Percentiles rank a stretch among this genome's conserved stretches.
These are phyloP conservation scores for Lepiota brunneoincarnata DNA, from an alignment of 768 basidiomycete genomes.

Conservation along the genomic window DNA sequence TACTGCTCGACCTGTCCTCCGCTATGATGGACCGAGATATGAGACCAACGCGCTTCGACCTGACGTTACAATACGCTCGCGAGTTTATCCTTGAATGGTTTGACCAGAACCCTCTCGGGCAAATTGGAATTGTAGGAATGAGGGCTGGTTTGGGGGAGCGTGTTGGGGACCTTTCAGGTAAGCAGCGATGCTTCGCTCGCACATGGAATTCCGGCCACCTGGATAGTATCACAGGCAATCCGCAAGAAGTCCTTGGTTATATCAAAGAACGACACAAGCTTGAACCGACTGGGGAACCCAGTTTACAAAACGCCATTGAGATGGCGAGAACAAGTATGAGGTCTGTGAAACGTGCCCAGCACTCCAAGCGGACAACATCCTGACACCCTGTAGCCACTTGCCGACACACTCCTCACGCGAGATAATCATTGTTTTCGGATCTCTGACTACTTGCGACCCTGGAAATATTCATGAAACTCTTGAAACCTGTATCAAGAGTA, in stretches of 20 bases:
- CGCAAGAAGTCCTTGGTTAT: constrained; percentile 89
- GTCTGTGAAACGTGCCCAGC: constrained; percentile 36
- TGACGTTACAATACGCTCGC: constrained; percentile 85
- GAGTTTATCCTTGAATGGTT: constrained; percentile 97
- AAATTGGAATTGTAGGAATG: constrained; percentile 94
- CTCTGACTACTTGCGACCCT: constrained; percentile 94
- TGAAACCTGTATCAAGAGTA: constrained; percentile 77
- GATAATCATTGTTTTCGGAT: constrained; percentile 91
- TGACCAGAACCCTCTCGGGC: constrained; percentile 97
- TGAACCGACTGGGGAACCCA: constrained; percentile 90
- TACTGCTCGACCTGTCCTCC: constrained; percentile 87
- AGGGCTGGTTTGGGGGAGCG: constrained; percentile 88
- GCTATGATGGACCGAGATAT: constrained; percentile 97
- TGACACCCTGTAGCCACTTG: constrained; percentile 65
- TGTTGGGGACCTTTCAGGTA: constrained; percentile 90
- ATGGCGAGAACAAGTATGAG: constrained; percentile 94
- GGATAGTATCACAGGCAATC: constrained; percentile 43
- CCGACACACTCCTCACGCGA: constrained; percentile 97
- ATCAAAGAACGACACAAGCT: constrained; percentile 86
- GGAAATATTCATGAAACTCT: constrained; percentile 95
- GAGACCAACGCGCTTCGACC: constrained; percentile 90
- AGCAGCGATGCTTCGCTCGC: constrained; percentile 15
- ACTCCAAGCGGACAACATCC: constrained; percentile 4
- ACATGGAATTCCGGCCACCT: neutral
- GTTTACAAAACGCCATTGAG: constrained; percentile 95